Percentiles rank a stretch among this genome's conserved stretches.
phyloP scores from a whole-genome alignment of 306 rosid genomes.

The Prunus dulcis region DNA sequence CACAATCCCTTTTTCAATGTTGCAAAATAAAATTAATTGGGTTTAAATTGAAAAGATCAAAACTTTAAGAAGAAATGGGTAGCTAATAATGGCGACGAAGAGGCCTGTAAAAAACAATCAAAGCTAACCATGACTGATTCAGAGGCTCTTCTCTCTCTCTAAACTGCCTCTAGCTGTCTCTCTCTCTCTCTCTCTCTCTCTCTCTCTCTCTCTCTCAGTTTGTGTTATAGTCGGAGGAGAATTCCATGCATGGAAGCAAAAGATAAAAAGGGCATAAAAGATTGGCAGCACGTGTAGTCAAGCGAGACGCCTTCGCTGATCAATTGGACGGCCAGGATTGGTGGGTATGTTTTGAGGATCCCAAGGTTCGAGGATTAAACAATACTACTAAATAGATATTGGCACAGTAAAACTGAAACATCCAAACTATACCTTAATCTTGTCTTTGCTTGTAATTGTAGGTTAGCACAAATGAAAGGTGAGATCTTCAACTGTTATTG shows the following conservation, averaged over 20 bases:
- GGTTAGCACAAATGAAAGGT: slow-evolving; percentile 36
- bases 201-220: slow-evolving; percentile 7
- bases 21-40: slow-evolving; percentile 19
- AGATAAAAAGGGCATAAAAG: slow-evolving; percentile 40
- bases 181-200: slow-evolving; percentile 8
- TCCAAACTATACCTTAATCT: slow-evolving; percentile 38
- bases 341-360: slow-evolving; percentile 33
- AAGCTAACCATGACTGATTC: slow-evolving; percentile 45
- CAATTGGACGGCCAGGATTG: slow-evolving; percentile 54
- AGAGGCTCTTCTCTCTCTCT: slow-evolving; percentile 11
- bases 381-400: background rate
- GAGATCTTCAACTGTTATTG: slow-evolving; percentile 33
- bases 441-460: slow-evolving; percentile 28
- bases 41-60: slow-evolving; percentile 24
- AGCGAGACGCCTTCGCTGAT: slow-evolving; percentile 43
- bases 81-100: slow-evolving; percentile 34
- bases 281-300: slow-evolving; percentile 65
- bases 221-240: slow-evolving; percentile 69
- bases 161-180: slow-evolving; percentile 4
- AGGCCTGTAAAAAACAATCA: slow-evolving; percentile 37
- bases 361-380: slow-evolving; percentile 25
- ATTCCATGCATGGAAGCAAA: slow-evolving; percentile 93
- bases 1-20: slow-evolving; percentile 30
- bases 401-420: slow-evolving; percentile 27
- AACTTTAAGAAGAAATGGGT: slow-evolving; percentile 36